Conservation (phyloP, 441 rosid genomes). For the Lepidium campestre region DNA sequence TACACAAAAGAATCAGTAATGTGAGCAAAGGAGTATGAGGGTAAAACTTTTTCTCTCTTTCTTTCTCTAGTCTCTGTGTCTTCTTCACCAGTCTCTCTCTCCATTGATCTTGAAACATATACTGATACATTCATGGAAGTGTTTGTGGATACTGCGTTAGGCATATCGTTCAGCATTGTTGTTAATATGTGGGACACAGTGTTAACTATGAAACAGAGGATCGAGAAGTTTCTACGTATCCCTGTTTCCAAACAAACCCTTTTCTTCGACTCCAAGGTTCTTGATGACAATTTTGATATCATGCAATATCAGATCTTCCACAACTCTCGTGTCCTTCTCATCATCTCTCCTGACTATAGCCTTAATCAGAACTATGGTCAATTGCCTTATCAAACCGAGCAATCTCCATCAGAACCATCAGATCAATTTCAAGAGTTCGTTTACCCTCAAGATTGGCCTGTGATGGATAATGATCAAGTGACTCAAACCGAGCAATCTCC, state of each 20-base stretch:
- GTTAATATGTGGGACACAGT: slow-evolving; percentile 60
- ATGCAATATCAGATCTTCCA: slow-evolving; percentile 44
- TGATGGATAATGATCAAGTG: not conserved
- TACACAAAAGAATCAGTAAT: not conserved
- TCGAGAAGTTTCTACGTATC: slow-evolving; percentile 52
- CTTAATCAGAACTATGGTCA: not conserved
- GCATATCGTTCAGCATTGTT: slow-evolving; percentile 57
- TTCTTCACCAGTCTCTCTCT: not conserved
- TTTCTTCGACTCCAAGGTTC: slow-evolving; percentile 50
- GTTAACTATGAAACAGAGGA: slow-evolving; percentile 63
- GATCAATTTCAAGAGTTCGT: not conserved
- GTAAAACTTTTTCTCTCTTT: too few species aligned
- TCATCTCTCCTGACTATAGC: slow-evolving; percentile 16
- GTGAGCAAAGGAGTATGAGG: too few species aligned
- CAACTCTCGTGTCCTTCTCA: slow-evolving; percentile 50
- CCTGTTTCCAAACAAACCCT: slow-evolving; percentile 52
- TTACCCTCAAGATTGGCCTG: not conserved
- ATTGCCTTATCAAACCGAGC: slow-evolving; percentile 17
- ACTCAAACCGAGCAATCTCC: slow-evolving; percentile 25
- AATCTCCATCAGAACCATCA: slow-evolving; percentile 11
- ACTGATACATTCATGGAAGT: slow-evolving; percentile 43
- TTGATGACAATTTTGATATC: slow-evolving; percentile 48
- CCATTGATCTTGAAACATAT: not conserved
- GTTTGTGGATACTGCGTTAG: slow-evolving; percentile 40
- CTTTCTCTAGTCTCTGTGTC: not conserved